Evolutionary conservation across 371 early-diverging fungal species (phyloP).

Genomic region (Rhizopus stolonifer): DNA sequence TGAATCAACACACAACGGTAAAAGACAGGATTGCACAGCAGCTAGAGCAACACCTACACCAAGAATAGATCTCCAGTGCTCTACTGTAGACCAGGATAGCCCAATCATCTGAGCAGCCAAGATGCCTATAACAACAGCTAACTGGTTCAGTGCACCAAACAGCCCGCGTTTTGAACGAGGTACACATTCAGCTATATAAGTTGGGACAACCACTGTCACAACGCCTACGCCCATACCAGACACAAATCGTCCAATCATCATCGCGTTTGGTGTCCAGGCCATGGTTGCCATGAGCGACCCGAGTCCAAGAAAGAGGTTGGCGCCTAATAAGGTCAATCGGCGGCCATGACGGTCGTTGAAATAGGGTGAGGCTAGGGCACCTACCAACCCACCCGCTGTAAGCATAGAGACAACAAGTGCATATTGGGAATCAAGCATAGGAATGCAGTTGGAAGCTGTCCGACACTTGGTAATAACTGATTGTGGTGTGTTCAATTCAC

Average conservation of each 20-base stretch:
- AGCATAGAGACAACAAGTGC: constrained; percentile 72
- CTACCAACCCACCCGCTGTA: constrained; percentile 79
- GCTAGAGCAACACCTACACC: constrained; percentile 58
- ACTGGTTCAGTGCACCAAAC: constrained; percentile 81
- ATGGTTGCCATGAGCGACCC: constrained; percentile 71
- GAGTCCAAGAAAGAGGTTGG: constrained; percentile 57
- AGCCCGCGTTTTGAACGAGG: constrained; percentile 73
- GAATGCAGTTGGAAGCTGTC: constrained; percentile 59
- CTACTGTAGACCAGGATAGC: constrained; percentile 55
- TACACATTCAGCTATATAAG: constrained; percentile 86
- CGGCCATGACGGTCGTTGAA: constrained; percentile 78
- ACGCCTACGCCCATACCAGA: constrained; percentile 85
- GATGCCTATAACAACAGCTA: constrained; percentile 84
- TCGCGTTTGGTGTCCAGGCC: constrained; percentile 42
- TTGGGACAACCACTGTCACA: constrained; percentile 81
- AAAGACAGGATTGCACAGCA: constrained; percentile 58
- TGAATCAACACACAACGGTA: constrained; percentile 79
- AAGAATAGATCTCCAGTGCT: constrained; percentile 69
- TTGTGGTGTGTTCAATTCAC: constrained; percentile 79
- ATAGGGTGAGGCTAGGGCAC: constrained; percentile 74
- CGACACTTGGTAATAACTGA: constrained; percentile 67
- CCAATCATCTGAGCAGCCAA: constrained; percentile 68
- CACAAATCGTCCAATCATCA: constrained; percentile 79
- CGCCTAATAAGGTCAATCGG: constrained; percentile 64
- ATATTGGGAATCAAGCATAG: constrained; percentile 76